Percentiles rank a stretch among this genome's conserved stretches.
Evolutionary conservation across 2,329 filamentous ascomycete species (phyloP).

Genomic region (Rutstroemia sp.): DNA sequence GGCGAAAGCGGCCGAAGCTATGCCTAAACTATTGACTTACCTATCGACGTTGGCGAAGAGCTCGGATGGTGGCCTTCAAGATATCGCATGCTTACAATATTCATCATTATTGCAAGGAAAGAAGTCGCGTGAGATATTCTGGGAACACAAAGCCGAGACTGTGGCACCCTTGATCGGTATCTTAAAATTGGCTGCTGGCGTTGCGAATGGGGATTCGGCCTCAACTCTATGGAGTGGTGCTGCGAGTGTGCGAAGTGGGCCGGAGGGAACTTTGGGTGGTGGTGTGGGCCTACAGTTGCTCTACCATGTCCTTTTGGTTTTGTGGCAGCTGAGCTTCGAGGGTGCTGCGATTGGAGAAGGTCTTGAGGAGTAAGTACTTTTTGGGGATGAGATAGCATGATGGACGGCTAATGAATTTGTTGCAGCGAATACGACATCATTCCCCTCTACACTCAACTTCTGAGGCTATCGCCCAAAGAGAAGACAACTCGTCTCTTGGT

Average conservation of each 20-base stretch:
- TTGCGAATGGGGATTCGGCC: slow-evolving; percentile 56
- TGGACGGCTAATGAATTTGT: slow-evolving; percentile 23
- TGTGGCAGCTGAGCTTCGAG: slow-evolving; percentile 98
- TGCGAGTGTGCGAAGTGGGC: slow-evolving; percentile 47
- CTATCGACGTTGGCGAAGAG: slow-evolving; percentile 77
- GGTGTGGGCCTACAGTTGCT: slow-evolving; percentile 87
- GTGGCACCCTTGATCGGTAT: slow-evolving; percentile 76
- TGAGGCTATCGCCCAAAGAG: slow-evolving; percentile 91
- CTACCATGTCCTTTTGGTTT: slow-evolving; percentile 85
- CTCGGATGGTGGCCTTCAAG: slow-evolving; percentile 82
- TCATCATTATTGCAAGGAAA: slow-evolving; percentile 74
- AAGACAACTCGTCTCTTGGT: slow-evolving; percentile 92
- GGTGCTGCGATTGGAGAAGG: slow-evolving; percentile 65
- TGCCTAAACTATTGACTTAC: slow-evolving; percentile 79
- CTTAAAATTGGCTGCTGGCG: slow-evolving; percentile 68
- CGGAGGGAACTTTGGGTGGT: slow-evolving; percentile 59
- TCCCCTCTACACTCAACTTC: slow-evolving; percentile 82
- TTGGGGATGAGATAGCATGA: background rate
- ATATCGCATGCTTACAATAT: slow-evolving; percentile 90
- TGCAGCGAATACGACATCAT: slow-evolving; percentile 85
- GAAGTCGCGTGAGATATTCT: slow-evolving; percentile 74
- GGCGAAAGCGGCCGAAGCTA: slow-evolving; percentile 54
- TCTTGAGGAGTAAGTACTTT: slow-evolving; percentile 67
- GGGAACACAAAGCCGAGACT: slow-evolving; percentile 83
- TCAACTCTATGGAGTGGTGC: slow-evolving; percentile 55